Evolutionary conservation across 257 asterid genomes (phyloP), one percentile per base, ranked within the genome.

Genomic region (Cordia subcordata): DNA sequence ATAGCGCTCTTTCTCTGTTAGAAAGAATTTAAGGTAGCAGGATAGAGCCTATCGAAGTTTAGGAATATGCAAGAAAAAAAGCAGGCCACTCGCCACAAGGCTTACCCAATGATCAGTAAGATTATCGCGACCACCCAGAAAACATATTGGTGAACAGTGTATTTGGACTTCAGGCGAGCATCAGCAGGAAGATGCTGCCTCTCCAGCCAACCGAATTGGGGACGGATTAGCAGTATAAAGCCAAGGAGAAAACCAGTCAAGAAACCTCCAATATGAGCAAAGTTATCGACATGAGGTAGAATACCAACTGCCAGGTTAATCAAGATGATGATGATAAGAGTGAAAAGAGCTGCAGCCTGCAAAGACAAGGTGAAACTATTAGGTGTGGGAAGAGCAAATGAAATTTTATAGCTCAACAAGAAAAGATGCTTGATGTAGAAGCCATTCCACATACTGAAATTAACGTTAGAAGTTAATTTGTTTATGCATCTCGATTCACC

Each of bases 261-360:
- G 78, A 90, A 90, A 14, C 97, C 97, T 60, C 95, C 95, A 55
- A 90, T 90, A 54, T 89, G 95, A 12, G 97, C 97, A 70, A 82
- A 89, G 73, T 86, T 86, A 78, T 89, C 96, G 1, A 89, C 95
- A 27, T 84, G 95, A 9, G 96, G 96, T 39, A 86, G 83, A 67
- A 89, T 85, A 20, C 97, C 95, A 16, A 84, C 90, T 0, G 83
- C 95, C 77, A 89, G 77, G 73, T 89, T 89, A 17, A 89, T 72
- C 13, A 60, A 72, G 21, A 84, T 81, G 63, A 86, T 82, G 69
- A 90, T 62, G 13, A 90, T 60, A n/a, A 90, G 84, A 49, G 97
- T 87, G 44, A 87, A 61, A n/a, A 90, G 85, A 53, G 97, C 96
- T 12, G 95, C 97, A 20, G 73, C 88, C 97, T 90, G 59, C 46